phyloP scores from a whole-genome alignment of 805 yeast species.

The Sungouiella thailandica region DNA sequence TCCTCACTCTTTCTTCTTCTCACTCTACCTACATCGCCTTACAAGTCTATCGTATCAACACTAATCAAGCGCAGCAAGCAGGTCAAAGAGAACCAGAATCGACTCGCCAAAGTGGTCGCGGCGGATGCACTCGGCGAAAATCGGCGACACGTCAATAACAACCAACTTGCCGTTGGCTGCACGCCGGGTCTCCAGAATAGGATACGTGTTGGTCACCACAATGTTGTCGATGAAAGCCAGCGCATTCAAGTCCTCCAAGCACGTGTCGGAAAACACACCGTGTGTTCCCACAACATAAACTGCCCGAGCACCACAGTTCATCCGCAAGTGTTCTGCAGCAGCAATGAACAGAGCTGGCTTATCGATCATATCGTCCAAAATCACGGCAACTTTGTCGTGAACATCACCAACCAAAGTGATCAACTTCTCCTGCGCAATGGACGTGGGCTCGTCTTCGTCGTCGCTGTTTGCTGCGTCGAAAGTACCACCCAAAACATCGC shows the following conservation, averaged over 20 bases:
- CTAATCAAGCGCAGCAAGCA: constrained; percentile 56
- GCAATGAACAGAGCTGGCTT: constrained; percentile 91
- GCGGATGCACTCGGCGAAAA: constrained; percentile 96
- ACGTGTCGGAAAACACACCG: constrained; percentile 86
- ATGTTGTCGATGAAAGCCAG: constrained; percentile 84
- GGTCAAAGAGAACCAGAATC: constrained; percentile 87
- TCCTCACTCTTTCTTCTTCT: no score
- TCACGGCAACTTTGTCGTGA: constrained; percentile 83
- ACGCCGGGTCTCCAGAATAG: constrained; percentile 62
- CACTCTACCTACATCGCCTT: no score
- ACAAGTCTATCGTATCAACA: no score
- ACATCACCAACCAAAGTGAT: constrained; percentile 97
- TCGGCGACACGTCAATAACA: constrained; percentile 89
- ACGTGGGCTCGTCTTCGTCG: constrained; percentile 74
- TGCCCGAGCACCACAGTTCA: constrained; percentile 92
- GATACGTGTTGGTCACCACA: constrained; percentile 95
- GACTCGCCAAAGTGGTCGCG: constrained; percentile 98
- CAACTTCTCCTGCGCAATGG: constrained; percentile 67
- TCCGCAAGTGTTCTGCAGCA: constrained; percentile 95
- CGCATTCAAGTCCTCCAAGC: constrained; percentile 72
- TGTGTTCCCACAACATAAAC: constrained; percentile 94
- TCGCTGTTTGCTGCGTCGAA: constrained; percentile 79
- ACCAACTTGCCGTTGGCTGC: constrained; percentile 60
- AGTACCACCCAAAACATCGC: constrained; percentile 73
- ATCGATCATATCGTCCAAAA: constrained; percentile 95